A percentile compares a stretch with the other conserved stretches of the same genome.
Evolutionary conservation across 805 yeast genomes (phyloP).

Genomic region (Ogataea ganodermae): DNA sequence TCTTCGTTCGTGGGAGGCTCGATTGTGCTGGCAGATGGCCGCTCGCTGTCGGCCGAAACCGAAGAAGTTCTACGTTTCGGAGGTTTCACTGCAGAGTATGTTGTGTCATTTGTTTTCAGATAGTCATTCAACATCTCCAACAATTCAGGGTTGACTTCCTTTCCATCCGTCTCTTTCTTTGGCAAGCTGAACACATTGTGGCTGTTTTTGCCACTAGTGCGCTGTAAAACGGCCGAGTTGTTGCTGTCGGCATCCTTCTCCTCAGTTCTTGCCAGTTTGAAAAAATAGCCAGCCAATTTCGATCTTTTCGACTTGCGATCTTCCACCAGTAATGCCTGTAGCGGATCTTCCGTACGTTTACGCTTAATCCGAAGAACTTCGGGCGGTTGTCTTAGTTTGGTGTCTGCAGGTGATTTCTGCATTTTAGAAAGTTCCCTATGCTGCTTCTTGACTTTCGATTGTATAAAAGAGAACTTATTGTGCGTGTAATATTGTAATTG

Average conservation of each 20-base stretch:
- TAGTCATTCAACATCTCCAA: constrained; percentile 74
- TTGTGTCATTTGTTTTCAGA: constrained; percentile 41
- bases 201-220: constrained; percentile 13
- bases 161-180: constrained; percentile 14
- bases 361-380: constrained; percentile 81
- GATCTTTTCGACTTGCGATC: constrained; percentile 44
- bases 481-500: background rate
- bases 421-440: background rate
- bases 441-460: background rate
- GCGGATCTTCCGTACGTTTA: constrained; percentile 82
- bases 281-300: constrained; percentile 38
- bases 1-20: background rate
- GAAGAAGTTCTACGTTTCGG: constrained; percentile 34
- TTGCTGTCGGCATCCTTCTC: constrained; percentile 29
- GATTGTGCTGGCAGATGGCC: constrained; percentile 19
- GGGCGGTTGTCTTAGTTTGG: constrained; percentile 41
- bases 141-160: constrained; percentile 58
- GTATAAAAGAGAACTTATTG: no score
- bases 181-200: constrained; percentile 30
- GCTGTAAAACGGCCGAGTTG: constrained; percentile 24
- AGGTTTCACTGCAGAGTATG: constrained; percentile 22
- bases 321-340: constrained; percentile 69
- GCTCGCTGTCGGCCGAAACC: constrained; percentile 21
- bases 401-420: background rate
- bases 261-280: constrained; percentile 52